Evolutionary conservation across 768 basidiomycete species (phyloP), one percentile per base, ranked within the genome.

Genomic region (Rhodotorula graminis): DNA sequence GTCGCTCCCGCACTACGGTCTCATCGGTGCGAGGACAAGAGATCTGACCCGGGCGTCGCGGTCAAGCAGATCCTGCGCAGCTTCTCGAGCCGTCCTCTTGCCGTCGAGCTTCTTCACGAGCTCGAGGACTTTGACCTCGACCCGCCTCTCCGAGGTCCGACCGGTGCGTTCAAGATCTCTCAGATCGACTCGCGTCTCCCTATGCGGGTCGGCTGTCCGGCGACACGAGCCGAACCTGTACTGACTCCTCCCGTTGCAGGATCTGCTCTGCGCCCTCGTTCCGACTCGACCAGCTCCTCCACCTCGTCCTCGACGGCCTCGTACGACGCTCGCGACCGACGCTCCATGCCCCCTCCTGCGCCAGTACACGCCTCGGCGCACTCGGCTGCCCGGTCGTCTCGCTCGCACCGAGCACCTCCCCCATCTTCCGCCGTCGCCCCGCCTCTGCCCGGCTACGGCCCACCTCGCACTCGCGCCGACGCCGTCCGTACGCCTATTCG

Each of bases 361-460:
- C 42, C 52, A 5, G 0, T 33, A 15, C 19, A 47, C 46, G 27
- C 19, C 56, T 53, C 63, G 53, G 2, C 40, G 21, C 31, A 52
- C 27, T 53, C 64, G 7, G 50, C 50, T 31, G 29, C 53, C 19
- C 29, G 18, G 21, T 29, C 40, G 40, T 37, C 44, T 31, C 25
- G 21, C 46, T 25, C 61, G 7, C 40, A 59, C 37, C 37, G 16
- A 40, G 0, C 49, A 12, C 66, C 73, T 12, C 44, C 44, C 2
- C 18, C 44, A 2, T 12, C 44, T 14, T 12, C 44, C 31, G 29
- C 52, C 40, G 63, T 65, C 56, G 70, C 67, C 2, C 74, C 67
- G 1, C 53, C 72, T n/a, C 46, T 75, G 29, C 74, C 74, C 0
- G 74, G 74, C 7, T 75, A 75, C 67, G 74, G 74, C 11, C 74